Evolutionary conservation across 2,329 filamentous ascomycete species (phyloP).

Genomic region (Penicillium hordei): DNA sequence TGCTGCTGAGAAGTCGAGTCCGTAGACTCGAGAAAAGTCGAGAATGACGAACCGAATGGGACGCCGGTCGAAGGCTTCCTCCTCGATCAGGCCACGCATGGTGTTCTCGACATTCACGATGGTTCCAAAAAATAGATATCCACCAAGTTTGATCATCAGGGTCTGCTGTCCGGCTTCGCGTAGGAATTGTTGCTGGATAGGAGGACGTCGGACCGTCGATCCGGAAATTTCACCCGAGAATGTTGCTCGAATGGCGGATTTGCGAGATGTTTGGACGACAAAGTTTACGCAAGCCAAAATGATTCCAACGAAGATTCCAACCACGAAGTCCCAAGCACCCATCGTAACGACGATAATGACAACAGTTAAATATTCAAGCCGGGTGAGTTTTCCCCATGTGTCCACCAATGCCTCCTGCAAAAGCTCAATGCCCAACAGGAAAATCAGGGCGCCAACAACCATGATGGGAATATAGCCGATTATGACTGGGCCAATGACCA

Average conservation of each 20-base stretch:
- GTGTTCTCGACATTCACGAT: slow-evolving; percentile 93
- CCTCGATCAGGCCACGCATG: slow-evolving; percentile 77
- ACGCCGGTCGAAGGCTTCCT: slow-evolving; percentile 71
- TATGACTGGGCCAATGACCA: slow-evolving; percentile 80
- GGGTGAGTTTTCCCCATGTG: slow-evolving; percentile 83
- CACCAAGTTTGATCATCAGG: slow-evolving; percentile 84
- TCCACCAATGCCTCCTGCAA: slow-evolving; percentile 84
- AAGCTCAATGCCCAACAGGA: slow-evolving; percentile 89
- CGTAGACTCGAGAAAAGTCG: slow-evolving; percentile 85
- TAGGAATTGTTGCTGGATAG: slow-evolving; percentile 82
- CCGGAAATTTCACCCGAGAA: slow-evolving; percentile 87
- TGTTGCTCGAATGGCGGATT: slow-evolving; percentile 84
- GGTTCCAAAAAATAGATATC: slow-evolving; percentile 97
- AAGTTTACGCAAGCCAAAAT: slow-evolving; percentile 87
- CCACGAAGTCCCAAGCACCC: slow-evolving; percentile 95
- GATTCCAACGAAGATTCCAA: slow-evolving; percentile 89
- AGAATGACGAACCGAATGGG: slow-evolving; percentile 89
- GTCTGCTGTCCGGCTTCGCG: slow-evolving; percentile 84
- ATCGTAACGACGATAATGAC: slow-evolving; percentile 89
- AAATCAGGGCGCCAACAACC: slow-evolving; percentile 94
- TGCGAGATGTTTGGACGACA: slow-evolving; percentile 85
- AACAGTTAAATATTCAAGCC: slow-evolving; percentile 85
- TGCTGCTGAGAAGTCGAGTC: slow-evolving; percentile 92
- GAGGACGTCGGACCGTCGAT: slow-evolving; percentile 89
- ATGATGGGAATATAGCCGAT: slow-evolving; percentile 96